Base-by-base conservation (phyloP, 2,329 filamentous ascomycete genomes). In the Ascosphaera apis region DNA sequence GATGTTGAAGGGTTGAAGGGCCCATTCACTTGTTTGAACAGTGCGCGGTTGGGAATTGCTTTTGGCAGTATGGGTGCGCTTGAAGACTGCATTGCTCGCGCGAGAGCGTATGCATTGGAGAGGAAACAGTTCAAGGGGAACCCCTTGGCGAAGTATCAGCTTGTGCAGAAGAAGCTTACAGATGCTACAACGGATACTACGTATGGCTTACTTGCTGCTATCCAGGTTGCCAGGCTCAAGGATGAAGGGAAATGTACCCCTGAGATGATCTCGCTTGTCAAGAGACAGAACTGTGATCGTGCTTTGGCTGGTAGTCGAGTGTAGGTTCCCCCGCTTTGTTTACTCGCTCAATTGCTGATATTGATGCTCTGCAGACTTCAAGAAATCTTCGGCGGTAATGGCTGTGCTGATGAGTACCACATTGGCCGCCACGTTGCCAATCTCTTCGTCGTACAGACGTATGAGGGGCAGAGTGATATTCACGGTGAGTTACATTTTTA, bases 381-480 rank as follows among this genome's bases (percentile, higher is more conserved):
- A 57, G 88, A 98, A 61, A 70, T 98, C 15, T 93, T 98, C 59
- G 88, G 88, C 39, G 88, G 88, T 19, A 98, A 98, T 51, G 88
- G 88, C n/a, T 82, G 88, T 35, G 92, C 83, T 50, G 88, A 98
- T 48, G 88, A 98, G 60, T 98, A 95, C 51, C 73, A 74, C 42
- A 93, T 98, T 49, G 88, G 82, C 12, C 72, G 88, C 43, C 88
- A 95, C 60, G 88, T 93, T 40, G 76, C 86, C 38, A 98, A 98
- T 54, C 56, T 98, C 43, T 98, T 91, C 55, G 88, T 98, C 36
- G 91, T 86, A 37, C 86, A 95, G 61, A 95, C 86, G 1, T 98
- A 98, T 47, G 88, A 98, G 60, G 88, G 88, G 15, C 88, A 95
- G 59, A 93, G 84, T 51, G 88, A 95, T 57, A 95, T 95, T 52